These are phyloP conservation scores for Diplosphaera chodatii DNA, from an alignment of 139 green algal genomes.

Conservation along the genomic window DNA sequence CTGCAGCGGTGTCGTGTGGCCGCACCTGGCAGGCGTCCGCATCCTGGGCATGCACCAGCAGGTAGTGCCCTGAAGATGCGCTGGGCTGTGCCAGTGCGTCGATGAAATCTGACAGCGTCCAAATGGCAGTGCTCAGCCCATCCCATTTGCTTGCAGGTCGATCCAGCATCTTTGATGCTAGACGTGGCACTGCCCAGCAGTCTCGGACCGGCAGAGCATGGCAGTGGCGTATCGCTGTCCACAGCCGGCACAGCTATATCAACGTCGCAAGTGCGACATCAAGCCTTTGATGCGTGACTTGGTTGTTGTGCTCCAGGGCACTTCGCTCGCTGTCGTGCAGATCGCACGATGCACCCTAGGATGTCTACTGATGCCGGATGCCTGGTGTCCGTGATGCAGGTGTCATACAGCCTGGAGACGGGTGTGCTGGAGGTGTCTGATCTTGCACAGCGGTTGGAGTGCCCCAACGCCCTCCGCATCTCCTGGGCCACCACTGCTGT, in stretches of 20 bases:
- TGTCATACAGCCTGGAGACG: neutral
- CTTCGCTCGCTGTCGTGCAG: too few relatives aligned
- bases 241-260: too few relatives aligned
- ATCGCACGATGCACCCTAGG: too few relatives aligned
- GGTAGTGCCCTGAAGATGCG: neutral
- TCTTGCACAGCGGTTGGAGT: neutral
- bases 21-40: neutral
- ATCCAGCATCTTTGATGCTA: neutral
- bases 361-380: too few relatives aligned
- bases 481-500: neutral
- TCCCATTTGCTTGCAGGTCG: too few relatives aligned
- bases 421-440: neutral
- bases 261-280: too few relatives aligned
- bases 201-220: neutral
- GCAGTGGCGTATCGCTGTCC: neutral
- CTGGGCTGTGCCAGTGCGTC: too few relatives aligned
- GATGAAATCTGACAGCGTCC: too few relatives aligned
- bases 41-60: neutral
- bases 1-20: neutral
- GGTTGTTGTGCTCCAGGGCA: too few relatives aligned
- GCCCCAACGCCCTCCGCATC: neutral
- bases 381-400: too few relatives aligned
- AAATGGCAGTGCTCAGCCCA: too few relatives aligned
- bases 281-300: too few relatives aligned
- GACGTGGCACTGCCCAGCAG: neutral